phyloP scores from a whole-genome alignment of 1,284 basidiomycete genomes.

The Ganoderma boninense region DNA sequence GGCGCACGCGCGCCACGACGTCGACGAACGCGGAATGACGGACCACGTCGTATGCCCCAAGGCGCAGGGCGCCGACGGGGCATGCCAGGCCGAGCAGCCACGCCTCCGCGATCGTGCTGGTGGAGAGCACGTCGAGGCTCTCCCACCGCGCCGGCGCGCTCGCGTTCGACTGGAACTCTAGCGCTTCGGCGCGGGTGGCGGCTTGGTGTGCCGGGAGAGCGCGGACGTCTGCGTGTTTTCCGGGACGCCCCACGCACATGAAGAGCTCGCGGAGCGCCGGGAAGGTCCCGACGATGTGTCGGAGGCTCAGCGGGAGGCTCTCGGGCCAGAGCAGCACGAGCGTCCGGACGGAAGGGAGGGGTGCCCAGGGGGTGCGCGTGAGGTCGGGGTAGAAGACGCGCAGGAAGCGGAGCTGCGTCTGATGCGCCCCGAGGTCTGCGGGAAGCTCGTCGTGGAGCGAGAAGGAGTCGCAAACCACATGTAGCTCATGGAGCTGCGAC shows the following conservation, averaged over 20 bases:
- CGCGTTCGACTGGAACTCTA: not conserved
- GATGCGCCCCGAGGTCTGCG: too few relatives aligned
- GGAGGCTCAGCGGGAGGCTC: not conserved
- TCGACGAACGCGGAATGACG: not conserved
- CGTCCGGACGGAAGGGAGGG: constrained; percentile 6
- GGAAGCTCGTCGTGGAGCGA: too few relatives aligned
- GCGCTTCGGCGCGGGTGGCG: not conserved
- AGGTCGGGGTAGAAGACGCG: not conserved
- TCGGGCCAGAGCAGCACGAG: not conserved
- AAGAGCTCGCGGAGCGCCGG: constrained; percentile 18
- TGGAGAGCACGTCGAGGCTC: not conserved
- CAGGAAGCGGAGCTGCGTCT: constrained; percentile 1
- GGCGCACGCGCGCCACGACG: constrained; percentile 12
- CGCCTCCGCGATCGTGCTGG: not conserved
- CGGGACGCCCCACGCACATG: too few relatives aligned
- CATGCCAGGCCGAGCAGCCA: constrained; percentile 7
- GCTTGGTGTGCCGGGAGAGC: too few relatives aligned
- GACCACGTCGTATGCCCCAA: not conserved
- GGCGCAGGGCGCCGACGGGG: constrained; percentile 3
- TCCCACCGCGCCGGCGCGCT: constrained; percentile 10
- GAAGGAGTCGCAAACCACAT: too few relatives aligned
- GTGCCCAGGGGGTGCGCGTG: not conserved
- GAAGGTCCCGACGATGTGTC: constrained; percentile 2
- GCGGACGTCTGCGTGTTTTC: too few relatives aligned
- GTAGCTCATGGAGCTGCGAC: too few relatives aligned